Percentiles rank a stretch among this genome's conserved stretches.
phyloP scores from a whole-genome alignment of 2,329 filamentous ascomycete genomes.

The Exophiala alcalophila region DNA sequence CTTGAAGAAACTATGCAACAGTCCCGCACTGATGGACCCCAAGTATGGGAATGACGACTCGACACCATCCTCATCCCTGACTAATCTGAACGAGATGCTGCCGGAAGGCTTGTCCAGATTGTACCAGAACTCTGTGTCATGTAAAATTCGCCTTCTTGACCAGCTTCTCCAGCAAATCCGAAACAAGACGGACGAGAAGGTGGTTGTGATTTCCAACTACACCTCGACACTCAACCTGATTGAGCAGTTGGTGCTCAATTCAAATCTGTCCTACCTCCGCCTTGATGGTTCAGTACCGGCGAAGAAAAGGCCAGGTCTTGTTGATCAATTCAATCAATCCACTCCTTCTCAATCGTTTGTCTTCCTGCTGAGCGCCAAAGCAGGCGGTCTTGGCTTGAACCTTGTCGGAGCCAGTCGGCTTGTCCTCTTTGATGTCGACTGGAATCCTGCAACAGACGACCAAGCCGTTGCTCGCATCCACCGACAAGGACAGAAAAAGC shows the following conservation, averaged over 20 bases:
- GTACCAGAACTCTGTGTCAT: constrained; percentile 57
- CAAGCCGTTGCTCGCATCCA: constrained; percentile 75
- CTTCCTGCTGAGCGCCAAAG: constrained; percentile 70
- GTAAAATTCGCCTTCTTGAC: constrained; percentile 66
- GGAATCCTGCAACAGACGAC: constrained; percentile 71
- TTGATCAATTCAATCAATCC: constrained; percentile 67
- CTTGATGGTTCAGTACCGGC: constrained; percentile 66
- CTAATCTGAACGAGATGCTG: constrained; percentile 52
- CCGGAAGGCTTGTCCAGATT: constrained; percentile 53
- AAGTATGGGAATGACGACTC: constrained; percentile 48
- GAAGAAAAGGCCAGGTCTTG: constrained; percentile 63
- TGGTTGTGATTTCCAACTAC: constrained; percentile 74
- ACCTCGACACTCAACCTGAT: constrained; percentile 69
- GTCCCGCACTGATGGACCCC: constrained; percentile 59
- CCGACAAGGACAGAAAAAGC: constrained; percentile 66
- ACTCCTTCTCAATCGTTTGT: constrained; percentile 59
- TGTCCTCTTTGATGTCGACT: constrained; percentile 70
- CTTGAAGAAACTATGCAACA: constrained; percentile 72
- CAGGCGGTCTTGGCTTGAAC: constrained; percentile 67
- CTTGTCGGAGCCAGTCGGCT: constrained; percentile 68
- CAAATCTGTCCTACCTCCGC: constrained; percentile 62
- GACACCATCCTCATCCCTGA: constrained; percentile 47
- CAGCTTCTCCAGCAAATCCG: constrained; percentile 61
- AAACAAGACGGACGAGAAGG: constrained; percentile 63
- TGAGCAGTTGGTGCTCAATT: constrained; percentile 57